Base-by-base conservation (phyloP, 345 rosid genomes). In the Populus euphratica region DNA sequence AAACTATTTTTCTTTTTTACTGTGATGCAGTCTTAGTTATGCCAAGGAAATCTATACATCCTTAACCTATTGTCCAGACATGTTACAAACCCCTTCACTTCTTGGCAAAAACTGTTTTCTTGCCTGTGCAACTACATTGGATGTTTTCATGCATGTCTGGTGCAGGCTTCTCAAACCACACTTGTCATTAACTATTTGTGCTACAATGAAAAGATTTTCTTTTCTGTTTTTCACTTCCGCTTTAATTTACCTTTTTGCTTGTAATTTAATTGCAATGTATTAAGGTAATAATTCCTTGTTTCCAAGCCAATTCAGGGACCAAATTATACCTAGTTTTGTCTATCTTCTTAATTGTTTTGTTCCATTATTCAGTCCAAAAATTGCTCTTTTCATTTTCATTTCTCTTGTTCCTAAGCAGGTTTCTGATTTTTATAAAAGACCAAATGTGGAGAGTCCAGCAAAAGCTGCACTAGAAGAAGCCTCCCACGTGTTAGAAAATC, bases 401-500 rank as follows among this genome's bases (percentile, higher is more conserved):
- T 78, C 49, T 67, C 39, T 49, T 75, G 43, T 35, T 76, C 74
- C 63, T 80, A 71, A 50, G 64, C 90, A 95, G 98, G 96, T 95
- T 61, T 89, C 91, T 84, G 97, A 92, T 80, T 83, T 94, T 89
- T 94, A 89, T 86, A 92, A 92, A 83, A 90, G 93, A 76, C 82
- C 93, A 76, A 89, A 73, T 85, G 80, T 77, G 66, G 97, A 91
- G 69, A 91, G 97, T 82, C 98, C 97, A 61, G 94, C 92, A 75
- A 94, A 90, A 89, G 86, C 87, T 85, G 91, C 85, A 67, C 74
- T 85, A 61, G 97, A 91, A 77, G 98, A 95, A 84, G 84, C 86
- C 59, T 81, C 88, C 9, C 89, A 85, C 59, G 78, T 88, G 79
- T 81, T 87, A 86, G 99, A 96, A 83, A 86, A 79, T 77, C 89